Percentiles rank a stretch among this genome's conserved stretches.
These are phyloP conservation scores for Plasmodium malariae DNA, from an alignment of 169 alveolate species.

Conservation along the genomic window DNA sequence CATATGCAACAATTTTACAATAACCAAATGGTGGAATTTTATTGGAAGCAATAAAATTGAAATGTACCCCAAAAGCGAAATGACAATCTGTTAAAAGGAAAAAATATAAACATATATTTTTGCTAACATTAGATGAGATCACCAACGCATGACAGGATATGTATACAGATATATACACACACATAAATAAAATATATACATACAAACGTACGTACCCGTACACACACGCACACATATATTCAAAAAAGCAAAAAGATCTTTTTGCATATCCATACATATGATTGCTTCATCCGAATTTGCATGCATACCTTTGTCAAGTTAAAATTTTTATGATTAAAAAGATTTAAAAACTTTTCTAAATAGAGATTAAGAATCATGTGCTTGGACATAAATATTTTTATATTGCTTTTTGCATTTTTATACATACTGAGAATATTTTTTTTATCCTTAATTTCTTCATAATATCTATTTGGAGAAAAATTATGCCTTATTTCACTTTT, in stretches of 20 bases:
- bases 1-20: slow-evolving; percentile 56
- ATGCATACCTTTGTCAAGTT: slow-evolving; percentile 53
- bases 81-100: slow-evolving; percentile 43
- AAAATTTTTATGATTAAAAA: slow-evolving; percentile 68
- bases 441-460: slow-evolving; percentile 63
- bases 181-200: background rate
- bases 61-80: slow-evolving; percentile 38
- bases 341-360: slow-evolving; percentile 60
- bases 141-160: too few species aligned
- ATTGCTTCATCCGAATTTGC: background rate
- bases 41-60: slow-evolving; percentile 61
- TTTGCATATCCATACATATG: background rate
- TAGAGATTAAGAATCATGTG: slow-evolving; percentile 66
- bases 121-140: background rate
- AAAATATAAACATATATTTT: background rate
- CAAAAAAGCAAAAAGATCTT: background rate
- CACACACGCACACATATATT: slow-evolving; percentile 1
- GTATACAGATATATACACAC: background rate
- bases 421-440: slow-evolving; percentile 45
- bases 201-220: background rate
- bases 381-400: slow-evolving; percentile 54
- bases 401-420: slow-evolving; percentile 53
- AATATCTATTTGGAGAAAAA: slow-evolving; percentile 46
- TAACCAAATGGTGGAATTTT: slow-evolving; percentile 69
- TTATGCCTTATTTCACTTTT: slow-evolving; percentile 22